Evolutionary conservation across 2,329 filamentous ascomycete species (phyloP).

Genomic region (Aspergillus hortae): DNA sequence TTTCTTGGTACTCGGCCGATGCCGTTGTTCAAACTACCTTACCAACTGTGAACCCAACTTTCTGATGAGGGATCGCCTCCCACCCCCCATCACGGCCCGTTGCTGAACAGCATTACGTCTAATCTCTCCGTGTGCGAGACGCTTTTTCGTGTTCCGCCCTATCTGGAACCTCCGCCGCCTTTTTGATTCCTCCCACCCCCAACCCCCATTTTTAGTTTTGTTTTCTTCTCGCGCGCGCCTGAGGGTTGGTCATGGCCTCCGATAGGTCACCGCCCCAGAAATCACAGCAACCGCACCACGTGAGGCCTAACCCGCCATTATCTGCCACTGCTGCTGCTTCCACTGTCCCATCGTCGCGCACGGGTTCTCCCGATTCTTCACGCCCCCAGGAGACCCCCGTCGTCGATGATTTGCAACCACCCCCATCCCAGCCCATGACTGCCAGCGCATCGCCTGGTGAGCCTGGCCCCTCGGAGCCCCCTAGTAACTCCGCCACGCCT

Average conservation of each 20-base stretch:
- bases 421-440: slow-evolving; percentile 40
- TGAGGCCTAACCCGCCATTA: slow-evolving; percentile 23
- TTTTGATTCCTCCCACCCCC: neutral
- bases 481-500: slow-evolving; percentile 48
- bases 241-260: slow-evolving; percentile 29
- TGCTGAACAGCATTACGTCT: slow-evolving; percentile 16
- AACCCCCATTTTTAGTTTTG: slow-evolving; percentile 12
- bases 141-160: slow-evolving; percentile 16
- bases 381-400: slow-evolving; percentile 18
- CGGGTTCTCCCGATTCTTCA: slow-evolving; percentile 19
- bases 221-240: slow-evolving; percentile 13
- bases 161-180: slow-evolving; percentile 8
- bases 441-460: slow-evolving; percentile 42
- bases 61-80: slow-evolving; percentile 21
- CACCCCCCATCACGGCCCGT: slow-evolving; percentile 21
- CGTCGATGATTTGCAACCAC: slow-evolving; percentile 35
- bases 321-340: slow-evolving; percentile 14
- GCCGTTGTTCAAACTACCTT: slow-evolving; percentile 10
- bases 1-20: slow-evolving; percentile 16
- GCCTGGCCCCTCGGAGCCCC: slow-evolving; percentile 31
- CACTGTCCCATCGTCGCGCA: slow-evolving; percentile 35
- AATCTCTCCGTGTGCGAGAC: slow-evolving; percentile 16
- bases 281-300: slow-evolving; percentile 22
- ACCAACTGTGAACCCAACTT: slow-evolving; percentile 12
- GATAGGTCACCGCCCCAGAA: slow-evolving; percentile 27